Conservation (phyloP, 495 filamentous ascomycete genomes). For the Ramalina peruviana region DNA sequence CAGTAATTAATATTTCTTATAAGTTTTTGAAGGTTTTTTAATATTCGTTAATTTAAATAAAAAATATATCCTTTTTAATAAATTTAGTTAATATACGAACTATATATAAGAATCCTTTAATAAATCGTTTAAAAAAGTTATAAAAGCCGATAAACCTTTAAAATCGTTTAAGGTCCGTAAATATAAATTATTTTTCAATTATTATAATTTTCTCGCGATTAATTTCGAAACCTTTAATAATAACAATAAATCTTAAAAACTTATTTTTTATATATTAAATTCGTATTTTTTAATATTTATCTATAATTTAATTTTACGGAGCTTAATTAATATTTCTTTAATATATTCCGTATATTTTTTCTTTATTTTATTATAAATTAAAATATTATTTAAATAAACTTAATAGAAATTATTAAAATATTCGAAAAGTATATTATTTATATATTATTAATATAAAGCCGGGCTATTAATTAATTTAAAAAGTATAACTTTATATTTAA, state of each 20-base stretch:
- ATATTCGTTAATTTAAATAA: no score
- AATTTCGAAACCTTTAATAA: not conserved
- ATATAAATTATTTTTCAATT: not conserved
- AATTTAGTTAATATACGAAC: no score
- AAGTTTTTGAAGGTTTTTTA: no score
- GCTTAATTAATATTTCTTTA: not conserved
- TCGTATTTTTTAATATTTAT: slow-evolving; percentile 1
- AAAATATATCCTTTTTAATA: no score
- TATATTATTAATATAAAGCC: not conserved
- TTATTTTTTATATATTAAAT: not conserved
- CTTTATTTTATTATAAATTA: slow-evolving; percentile 1
- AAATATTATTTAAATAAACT: slow-evolving; percentile 1
- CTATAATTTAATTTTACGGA: not conserved
- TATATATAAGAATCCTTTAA: no score
- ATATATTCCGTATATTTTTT: not conserved
- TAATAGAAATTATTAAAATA: slow-evolving; percentile 1
- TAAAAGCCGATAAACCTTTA: no score
- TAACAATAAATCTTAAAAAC: not conserved
- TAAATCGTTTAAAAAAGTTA: no score
- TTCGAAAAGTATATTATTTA: not conserved
- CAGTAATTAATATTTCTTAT: no score
- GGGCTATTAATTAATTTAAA: slow-evolving; percentile 19
- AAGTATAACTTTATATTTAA: slow-evolving; percentile 21
- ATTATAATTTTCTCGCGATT: not conserved
- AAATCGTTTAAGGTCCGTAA: no score